Evolutionary conservation across 192 early-diverging fungal species (phyloP), one percentile per base, ranked within the genome.

Genomic region (Coemansia sp.): DNA sequence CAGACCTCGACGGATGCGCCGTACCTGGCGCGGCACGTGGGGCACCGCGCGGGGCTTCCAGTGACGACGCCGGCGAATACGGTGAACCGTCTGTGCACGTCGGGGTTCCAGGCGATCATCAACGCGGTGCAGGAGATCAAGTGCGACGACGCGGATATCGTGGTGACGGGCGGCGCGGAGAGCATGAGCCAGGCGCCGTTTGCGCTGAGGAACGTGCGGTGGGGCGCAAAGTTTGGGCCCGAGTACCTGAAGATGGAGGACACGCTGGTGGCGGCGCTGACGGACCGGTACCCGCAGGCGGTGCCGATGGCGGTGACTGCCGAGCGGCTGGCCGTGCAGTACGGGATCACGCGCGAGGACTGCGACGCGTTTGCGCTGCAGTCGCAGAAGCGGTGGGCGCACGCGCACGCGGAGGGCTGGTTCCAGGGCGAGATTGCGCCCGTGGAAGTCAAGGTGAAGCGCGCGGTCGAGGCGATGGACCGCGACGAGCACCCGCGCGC

Each of bases 61-160:
- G 83, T 95, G 62, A 73, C 87, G n/a, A 83, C 91, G 16, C 92
- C 93, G 2, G 95, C 93, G 2, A 76, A 90, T 55, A 95, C 93
- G 5, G 86, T 98, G 68, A 98, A 98, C 84, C 88, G 95, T 22
- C 90, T 98, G 23, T 98, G 95, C 72, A 95, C 94, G 14, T 95
- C 92, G 5, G 95, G 95, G 16, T 95, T 98, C 85, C 93, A 98
- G 80, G 75, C 90, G 40, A 89, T 98, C 54, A 91, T 98, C 67
- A 92, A 89, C 58, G 93, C 85, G n/a, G 91, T 88, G 16, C 96
- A 97, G 54, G 95, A 98, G 60, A 97, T 98, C 68, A 62, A 85
- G 30, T 51, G 77, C 7, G 92, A 91, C 14, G 94, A 96, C 43
- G 80, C 91, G 21, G 84, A 92, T 29, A 79, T 96, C 58, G 92